Evolutionary conservation across 75 land plant genomes (phyloP).

Genomic region (Larix kaempferi): DNA sequence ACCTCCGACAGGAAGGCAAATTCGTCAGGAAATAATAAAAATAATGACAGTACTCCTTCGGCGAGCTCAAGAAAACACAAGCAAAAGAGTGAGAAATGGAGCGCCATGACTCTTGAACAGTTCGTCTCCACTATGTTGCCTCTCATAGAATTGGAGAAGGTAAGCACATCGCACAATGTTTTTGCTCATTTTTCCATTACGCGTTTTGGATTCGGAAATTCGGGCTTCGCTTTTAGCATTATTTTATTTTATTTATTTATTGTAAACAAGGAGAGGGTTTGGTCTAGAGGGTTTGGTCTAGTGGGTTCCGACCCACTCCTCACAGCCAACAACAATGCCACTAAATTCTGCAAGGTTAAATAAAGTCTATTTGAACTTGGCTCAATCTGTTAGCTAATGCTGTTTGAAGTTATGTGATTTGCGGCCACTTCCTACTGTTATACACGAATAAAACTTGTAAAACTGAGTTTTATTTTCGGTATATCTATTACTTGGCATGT

Average conservation of each 20-base stretch:
- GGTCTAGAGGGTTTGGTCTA: not conserved
- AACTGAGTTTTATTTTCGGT: too few species aligned
- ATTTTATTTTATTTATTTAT: not conserved
- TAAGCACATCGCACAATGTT: conserved; percentile 7
- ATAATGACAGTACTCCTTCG: too few species aligned
- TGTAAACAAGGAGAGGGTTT: not conserved
- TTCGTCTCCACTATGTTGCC: conserved; percentile 72
- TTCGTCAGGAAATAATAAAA: too few species aligned
- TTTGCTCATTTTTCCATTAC: not conserved
- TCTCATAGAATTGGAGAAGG: conserved; percentile 83
- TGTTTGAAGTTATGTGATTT: not conserved
- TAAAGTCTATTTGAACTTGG: not conserved
- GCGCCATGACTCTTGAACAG: conserved; percentile 50
- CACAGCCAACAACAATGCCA: not conserved
- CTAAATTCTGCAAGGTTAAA: too few species aligned
- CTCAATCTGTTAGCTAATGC: not conserved
- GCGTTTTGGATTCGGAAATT: not conserved
- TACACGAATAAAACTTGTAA: too few species aligned
- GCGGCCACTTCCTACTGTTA: not conserved
- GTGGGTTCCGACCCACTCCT: not conserved
- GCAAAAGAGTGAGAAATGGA: conserved; percentile 12
- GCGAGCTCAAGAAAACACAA: not conserved
- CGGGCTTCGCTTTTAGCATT: not conserved
- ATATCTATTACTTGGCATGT: too few species aligned
- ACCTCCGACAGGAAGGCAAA: too few species aligned